Evolutionary conservation across 129 eudicot species (phyloP).

Genomic region (Pulicaria dysenterica): DNA sequence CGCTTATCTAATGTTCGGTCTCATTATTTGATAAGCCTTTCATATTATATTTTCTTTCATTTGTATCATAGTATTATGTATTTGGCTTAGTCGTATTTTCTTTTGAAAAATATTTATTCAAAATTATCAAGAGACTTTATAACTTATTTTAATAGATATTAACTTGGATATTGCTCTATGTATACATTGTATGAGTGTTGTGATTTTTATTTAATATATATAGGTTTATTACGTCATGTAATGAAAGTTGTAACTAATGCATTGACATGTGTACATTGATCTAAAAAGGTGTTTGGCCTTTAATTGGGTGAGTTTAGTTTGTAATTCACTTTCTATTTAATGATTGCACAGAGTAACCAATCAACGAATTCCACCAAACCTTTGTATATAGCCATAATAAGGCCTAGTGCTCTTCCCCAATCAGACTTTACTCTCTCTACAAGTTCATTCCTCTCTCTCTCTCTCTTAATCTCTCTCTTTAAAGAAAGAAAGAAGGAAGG

Average conservation of each 20-base stretch:
- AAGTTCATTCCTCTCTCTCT: constrained; percentile 7
- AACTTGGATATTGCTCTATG: no score
- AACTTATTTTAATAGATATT: no score
- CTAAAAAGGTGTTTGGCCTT: constrained; percentile 6
- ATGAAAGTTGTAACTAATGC: neutral
- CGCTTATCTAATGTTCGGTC: no score
- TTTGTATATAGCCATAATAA: constrained; percentile 29
- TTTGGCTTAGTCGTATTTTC: no score
- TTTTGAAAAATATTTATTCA: no score
- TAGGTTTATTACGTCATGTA: no score
- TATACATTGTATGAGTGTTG: no score
- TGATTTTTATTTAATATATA: no score
- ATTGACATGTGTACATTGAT: neutral
- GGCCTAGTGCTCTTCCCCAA: constrained; percentile 8
- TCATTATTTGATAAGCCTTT: no score
- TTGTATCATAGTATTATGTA: no score
- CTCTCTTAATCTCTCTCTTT: constrained; percentile 14
- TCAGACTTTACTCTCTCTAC: constrained; percentile 35
- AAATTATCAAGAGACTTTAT: no score
- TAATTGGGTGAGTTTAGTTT: constrained; percentile 10
- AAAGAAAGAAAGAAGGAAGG: neutral
- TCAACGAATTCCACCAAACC: constrained; percentile 24
- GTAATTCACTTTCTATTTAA: constrained; percentile 13
- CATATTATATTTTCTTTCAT: no score
- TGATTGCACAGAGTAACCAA: constrained; percentile 31